These are phyloP conservation scores for Sporothrix inflata DNA, from an alignment of 2,329 filamentous ascomycete species.

Conservation along the genomic window DNA sequence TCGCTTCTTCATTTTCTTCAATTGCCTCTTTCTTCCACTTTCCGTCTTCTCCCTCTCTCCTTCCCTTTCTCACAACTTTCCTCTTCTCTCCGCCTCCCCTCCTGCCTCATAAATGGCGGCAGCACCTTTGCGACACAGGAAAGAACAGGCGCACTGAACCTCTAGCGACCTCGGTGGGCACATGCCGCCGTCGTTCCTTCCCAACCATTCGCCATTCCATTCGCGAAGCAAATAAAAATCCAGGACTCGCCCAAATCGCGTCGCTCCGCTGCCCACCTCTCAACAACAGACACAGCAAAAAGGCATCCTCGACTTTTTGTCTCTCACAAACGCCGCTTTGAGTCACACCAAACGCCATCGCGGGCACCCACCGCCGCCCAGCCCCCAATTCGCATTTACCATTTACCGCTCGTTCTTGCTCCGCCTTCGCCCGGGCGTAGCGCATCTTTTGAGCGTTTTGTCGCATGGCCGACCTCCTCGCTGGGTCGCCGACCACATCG, in stretches of 20 bases:
- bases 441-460: not conserved
- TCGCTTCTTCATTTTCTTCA: slow-evolving; percentile 3
- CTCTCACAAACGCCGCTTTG: not conserved
- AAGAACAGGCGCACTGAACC: slow-evolving; percentile 22
- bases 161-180: slow-evolving; percentile 21
- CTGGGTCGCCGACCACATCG: slow-evolving; percentile 28
- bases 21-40: not conserved
- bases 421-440: slow-evolving; percentile 12
- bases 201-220: not conserved
- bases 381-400: not conserved
- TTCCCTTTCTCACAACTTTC: not conserved
- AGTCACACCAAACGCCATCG: not conserved
- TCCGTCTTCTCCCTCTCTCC: not conserved
- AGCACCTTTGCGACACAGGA: slow-evolving; percentile 15
- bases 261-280: not conserved
- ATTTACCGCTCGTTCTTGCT: not conserved
- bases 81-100: not conserved
- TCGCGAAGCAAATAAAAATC: not conserved
- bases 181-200: slow-evolving; percentile 19
- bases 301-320: not conserved
- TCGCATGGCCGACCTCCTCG: slow-evolving; percentile 31
- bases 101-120: slow-evolving; percentile 17
- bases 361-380: not conserved
- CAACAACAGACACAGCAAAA: not conserved
- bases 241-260: not conserved